Conservation (phyloP, 2,329 filamentous ascomycete species). For the Elsinoe ampelina region DNA sequence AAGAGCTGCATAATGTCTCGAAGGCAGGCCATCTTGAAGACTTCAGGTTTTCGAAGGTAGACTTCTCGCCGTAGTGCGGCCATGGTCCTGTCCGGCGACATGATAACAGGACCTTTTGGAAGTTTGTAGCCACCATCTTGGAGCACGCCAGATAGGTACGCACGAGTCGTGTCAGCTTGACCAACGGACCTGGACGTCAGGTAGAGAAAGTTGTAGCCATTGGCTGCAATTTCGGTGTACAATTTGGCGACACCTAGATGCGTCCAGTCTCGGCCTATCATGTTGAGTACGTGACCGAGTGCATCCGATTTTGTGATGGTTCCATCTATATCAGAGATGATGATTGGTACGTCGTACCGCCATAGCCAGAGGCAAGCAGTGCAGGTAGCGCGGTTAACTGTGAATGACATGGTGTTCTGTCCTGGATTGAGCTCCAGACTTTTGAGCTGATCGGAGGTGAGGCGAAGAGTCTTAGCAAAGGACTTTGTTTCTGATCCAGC, state of each 20-base stretch:
- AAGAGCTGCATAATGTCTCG: slow-evolving; percentile 90
- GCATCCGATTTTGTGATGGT: slow-evolving; percentile 76
- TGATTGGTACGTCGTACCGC: slow-evolving; percentile 82
- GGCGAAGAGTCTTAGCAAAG: slow-evolving; percentile 88
- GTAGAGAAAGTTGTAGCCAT: slow-evolving; percentile 99
- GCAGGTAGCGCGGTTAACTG: slow-evolving; percentile 89
- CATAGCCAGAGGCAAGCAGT: slow-evolving; percentile 89
- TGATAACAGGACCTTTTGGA: slow-evolving; percentile 84
- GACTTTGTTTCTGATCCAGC: slow-evolving; percentile 23
- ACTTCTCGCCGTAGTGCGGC: slow-evolving; percentile 85
- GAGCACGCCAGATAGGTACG: slow-evolving; percentile 79
- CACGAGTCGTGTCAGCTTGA: slow-evolving; percentile 79
- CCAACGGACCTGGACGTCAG: slow-evolving; percentile 89
- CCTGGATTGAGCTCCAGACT: slow-evolving; percentile 71
- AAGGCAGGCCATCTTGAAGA: slow-evolving; percentile 98
- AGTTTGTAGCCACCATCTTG: slow-evolving; percentile 79
- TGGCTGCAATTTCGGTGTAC: slow-evolving; percentile 88
- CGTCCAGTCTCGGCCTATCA: slow-evolving; percentile 97
- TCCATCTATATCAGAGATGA: slow-evolving; percentile 97
- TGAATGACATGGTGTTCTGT: slow-evolving; percentile 92
- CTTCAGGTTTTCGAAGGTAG: slow-evolving; percentile 90
- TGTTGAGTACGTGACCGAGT: slow-evolving; percentile 79
- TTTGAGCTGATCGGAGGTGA: slow-evolving; percentile 94
- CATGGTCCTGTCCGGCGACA: slow-evolving; percentile 90
- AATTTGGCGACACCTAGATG: slow-evolving; percentile 94